These are phyloP conservation scores for Mycena latifolia DNA, from an alignment of 768 basidiomycete genomes.

Conservation along the genomic window DNA sequence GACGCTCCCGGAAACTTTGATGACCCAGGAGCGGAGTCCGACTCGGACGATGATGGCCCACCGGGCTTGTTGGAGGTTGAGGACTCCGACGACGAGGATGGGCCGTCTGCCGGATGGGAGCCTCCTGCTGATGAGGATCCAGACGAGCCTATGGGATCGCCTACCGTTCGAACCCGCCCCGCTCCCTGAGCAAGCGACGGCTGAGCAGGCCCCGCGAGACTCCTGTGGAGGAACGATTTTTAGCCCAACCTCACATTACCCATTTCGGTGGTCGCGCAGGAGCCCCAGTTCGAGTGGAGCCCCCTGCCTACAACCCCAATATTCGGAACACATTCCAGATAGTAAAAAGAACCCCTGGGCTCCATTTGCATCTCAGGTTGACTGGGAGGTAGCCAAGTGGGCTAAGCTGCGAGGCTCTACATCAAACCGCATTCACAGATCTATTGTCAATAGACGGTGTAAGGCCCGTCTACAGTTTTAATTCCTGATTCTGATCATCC, in stretches of 20 bases:
- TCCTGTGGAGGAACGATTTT: neutral
- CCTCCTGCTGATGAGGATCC: neutral
- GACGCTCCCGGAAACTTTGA: neutral
- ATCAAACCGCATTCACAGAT: constrained; percentile 45
- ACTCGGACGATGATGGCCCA: neutral
- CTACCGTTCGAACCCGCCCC: neutral
- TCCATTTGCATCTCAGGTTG: constrained; percentile 40
- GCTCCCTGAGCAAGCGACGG: neutral
- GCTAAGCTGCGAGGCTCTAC: constrained; percentile 43
- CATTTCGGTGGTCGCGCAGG: neutral
- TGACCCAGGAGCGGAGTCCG: neutral
- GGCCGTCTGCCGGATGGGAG: neutral
- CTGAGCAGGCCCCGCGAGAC: too few relatives aligned
- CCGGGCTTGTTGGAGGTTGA: neutral
- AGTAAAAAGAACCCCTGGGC: constrained; percentile 20
- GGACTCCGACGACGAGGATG: neutral
- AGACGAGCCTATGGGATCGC: neutral
- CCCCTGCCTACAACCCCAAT: neutral
- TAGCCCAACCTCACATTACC: neutral
- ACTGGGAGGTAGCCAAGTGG: constrained; percentile 46
- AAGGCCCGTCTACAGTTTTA: constrained; percentile 20
- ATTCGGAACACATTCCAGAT: neutral
- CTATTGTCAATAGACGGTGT: constrained; percentile 46
- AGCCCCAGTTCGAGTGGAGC: neutral
- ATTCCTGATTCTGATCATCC: too few relatives aligned